These are phyloP conservation scores for Amanita inopinata DNA, from an alignment of 768 basidiomycete species.

Conservation along the genomic window DNA sequence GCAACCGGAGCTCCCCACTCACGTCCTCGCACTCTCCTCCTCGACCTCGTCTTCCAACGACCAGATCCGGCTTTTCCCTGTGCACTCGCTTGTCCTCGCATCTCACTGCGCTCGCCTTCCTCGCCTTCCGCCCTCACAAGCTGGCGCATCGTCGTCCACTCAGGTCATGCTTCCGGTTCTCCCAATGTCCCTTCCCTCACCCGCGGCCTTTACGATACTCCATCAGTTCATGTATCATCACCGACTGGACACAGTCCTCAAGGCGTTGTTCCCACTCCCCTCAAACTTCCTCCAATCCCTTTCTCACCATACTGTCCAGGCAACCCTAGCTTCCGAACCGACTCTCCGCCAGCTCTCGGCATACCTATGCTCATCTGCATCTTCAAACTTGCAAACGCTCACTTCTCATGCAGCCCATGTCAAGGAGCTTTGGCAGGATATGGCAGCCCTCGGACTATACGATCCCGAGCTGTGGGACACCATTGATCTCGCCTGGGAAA, in stretches of 20 bases:
- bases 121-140: slow-evolving; percentile 31
- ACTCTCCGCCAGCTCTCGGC: slow-evolving; percentile 46
- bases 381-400: slow-evolving; percentile 32
- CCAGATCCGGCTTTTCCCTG: slow-evolving; percentile 42
- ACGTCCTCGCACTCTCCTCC: slow-evolving; percentile 46
- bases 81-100: slow-evolving; percentile 55
- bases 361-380: slow-evolving; percentile 39
- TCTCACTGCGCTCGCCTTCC: slow-evolving; percentile 51
- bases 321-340: slow-evolving; percentile 35
- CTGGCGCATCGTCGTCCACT: slow-evolving; percentile 20
- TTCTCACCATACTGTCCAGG: slow-evolving; percentile 33
- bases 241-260: slow-evolving; percentile 47
- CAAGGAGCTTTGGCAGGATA: slow-evolving; percentile 75
- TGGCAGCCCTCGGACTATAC: slow-evolving; percentile 61
- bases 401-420: slow-evolving; percentile 56
- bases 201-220: slow-evolving; percentile 56
- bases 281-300: slow-evolving; percentile 32
- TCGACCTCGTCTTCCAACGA: slow-evolving; percentile 33
- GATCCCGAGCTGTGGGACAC: slow-evolving; percentile 71
- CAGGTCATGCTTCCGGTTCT: slow-evolving; percentile 49
- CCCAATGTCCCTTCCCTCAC: slow-evolving; percentile 60
- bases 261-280: slow-evolving; percentile 52
- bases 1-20: slow-evolving; percentile 37
- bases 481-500: slow-evolving; percentile 73
- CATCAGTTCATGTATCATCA: slow-evolving; percentile 64